Percentiles rank a stretch among this genome's conserved stretches.
Conservation (phyloP, 176 grass and related monocot species). For the Carex cristatella region DNA sequence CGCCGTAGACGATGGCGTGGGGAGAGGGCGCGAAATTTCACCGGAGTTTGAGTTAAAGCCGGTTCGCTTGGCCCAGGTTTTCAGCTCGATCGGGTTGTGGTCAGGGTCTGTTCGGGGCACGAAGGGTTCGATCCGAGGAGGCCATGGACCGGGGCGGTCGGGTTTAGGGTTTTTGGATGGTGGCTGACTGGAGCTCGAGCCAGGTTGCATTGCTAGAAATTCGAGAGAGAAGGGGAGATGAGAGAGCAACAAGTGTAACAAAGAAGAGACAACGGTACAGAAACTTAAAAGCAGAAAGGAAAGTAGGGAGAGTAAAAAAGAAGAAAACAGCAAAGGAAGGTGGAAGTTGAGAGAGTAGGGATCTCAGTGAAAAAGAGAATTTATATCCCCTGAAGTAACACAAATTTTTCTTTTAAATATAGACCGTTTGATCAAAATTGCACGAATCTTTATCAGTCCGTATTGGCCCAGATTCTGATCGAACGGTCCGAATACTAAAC, state of each 20-base stretch:
- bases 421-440: too few species aligned
- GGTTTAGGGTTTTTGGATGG: neutral
- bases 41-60: constrained; percentile 66
- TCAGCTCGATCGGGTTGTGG: constrained; percentile 77
- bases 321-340: constrained; percentile 26
- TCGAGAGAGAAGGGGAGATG: neutral
- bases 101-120: constrained; percentile 59
- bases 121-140: constrained; percentile 59
- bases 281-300: neutral
- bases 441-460: too few species aligned
- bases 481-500: too few species aligned
- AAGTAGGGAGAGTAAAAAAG: constrained; percentile 28
- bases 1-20: constrained; percentile 14
- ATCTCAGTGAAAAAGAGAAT: neutral
- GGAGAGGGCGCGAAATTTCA: constrained; percentile 34
- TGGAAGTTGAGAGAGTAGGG: constrained; percentile 11
- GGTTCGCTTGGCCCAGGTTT: constrained; percentile 84
- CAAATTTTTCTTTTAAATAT: too few species aligned
- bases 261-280: neutral
- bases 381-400: too few species aligned
- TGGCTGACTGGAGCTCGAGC: constrained; percentile 22
- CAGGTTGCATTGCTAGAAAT: constrained; percentile 12
- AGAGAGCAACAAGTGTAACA: neutral
- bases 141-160: constrained; percentile 26
- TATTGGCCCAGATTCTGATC: too few species aligned